phyloP scores from a whole-genome alignment of 768 basidiomycete species.

The Xanthoconium purpureum region DNA sequence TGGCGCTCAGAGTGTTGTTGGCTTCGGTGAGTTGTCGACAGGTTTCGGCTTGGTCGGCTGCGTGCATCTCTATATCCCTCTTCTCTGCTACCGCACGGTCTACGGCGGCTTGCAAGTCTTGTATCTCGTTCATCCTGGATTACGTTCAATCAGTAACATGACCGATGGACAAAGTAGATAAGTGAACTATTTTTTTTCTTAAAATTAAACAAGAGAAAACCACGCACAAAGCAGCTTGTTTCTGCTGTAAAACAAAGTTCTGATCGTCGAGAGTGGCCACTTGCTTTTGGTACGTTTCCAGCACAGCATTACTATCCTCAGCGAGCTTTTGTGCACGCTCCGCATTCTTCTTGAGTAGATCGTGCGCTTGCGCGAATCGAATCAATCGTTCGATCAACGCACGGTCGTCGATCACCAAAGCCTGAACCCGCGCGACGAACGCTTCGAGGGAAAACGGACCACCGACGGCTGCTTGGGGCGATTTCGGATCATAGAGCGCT shows the following conservation, averaged over 20 bases:
- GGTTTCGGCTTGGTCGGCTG: constrained; percentile 72
- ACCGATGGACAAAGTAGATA: background rate
- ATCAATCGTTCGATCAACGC: constrained; percentile 80
- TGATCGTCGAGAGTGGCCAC: constrained; percentile 77
- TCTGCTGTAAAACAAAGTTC: constrained; percentile 49
- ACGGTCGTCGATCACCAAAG: constrained; percentile 79
- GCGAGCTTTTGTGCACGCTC: constrained; percentile 89
- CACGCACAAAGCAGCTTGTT: constrained; percentile 57
- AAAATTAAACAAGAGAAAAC: constrained; percentile 14
- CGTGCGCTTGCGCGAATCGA: constrained; percentile 85
- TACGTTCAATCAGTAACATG: background rate
- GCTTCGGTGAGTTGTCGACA: constrained; percentile 71
- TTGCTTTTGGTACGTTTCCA: constrained; percentile 91
- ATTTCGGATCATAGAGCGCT: constrained; percentile 58
- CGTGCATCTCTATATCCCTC: constrained; percentile 62
- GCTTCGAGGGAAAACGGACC: constrained; percentile 64
- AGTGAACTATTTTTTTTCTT: background rate
- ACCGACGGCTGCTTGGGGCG: constrained; percentile 30
- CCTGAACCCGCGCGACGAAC: constrained; percentile 74
- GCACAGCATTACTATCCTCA: constrained; percentile 70
- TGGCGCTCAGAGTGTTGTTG: constrained; percentile 74
- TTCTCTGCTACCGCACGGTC: constrained; percentile 63
- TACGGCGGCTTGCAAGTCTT: constrained; percentile 55
- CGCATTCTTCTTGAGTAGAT: constrained; percentile 88
- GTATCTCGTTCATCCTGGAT: constrained; percentile 63